Evolutionary conservation across 2,329 filamentous ascomycete genomes (phyloP), one percentile per base, ranked within the genome.

Genomic region (Fusarium metavorans): DNA sequence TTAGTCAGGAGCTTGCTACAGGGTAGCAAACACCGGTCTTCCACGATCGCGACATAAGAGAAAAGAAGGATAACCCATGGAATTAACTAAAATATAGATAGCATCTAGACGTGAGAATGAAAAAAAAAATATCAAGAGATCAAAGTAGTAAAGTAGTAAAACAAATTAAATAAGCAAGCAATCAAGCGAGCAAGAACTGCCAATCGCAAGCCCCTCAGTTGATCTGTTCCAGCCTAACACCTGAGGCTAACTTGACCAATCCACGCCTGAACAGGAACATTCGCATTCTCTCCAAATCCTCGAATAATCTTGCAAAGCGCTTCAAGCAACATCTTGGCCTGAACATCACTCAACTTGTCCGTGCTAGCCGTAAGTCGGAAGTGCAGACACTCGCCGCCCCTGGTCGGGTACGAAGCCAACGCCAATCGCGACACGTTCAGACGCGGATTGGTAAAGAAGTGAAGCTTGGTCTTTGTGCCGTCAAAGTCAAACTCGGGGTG

Each of bases 401-500:
- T 48, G 41, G 8, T 35, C 7, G 58, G 58, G 10, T 18, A 61
- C 8, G 58, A 61, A 5, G n/a, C n/a, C 18, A 48, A 23, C 2
- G 30, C 23, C 20, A 35, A 20, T 5, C 30, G 58, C 9, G 58
- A 48, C 6, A 48, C 30, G 8, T 3, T 48, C 14, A 61, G 5
- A 8, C 41, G 41, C 1, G n/a, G 58, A 20, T 61, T 61, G 18
- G 9, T n/a, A 2, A 61, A 48, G n/a, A 45, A 25, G 2, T 18
- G 13, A 6, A 70, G 27, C 27, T 14, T 54, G 0, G 59, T 30
- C 16, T 34, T 37, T 3, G 7, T 34, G 2, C 59, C 64, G 10
- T 20, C 48, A 32, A 73, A 65, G 10, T 61, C 23, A 18, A 68
- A 63, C 6, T 67, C 56, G 7, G 70, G 70, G 20, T 75, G 56